These are phyloP conservation scores for Mortierella antarctica DNA, from an alignment of 192 early-diverging fungal genomes.

Conservation along the genomic window DNA sequence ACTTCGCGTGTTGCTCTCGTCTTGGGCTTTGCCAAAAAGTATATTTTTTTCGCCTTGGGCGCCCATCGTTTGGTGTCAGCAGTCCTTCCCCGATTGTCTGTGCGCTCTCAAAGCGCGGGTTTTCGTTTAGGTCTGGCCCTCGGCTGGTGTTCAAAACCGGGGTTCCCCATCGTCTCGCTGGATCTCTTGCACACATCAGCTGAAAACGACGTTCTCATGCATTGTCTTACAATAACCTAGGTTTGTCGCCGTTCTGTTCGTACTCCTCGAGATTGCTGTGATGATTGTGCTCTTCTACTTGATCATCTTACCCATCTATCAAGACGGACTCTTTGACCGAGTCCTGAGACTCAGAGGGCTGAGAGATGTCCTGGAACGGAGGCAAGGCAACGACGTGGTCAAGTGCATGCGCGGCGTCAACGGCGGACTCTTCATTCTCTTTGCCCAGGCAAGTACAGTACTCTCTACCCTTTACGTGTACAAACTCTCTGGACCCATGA, in stretches of 20 bases:
- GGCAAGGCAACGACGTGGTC: conserved; percentile 45
- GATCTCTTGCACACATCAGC: background rate
- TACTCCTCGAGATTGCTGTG: conserved; percentile 63
- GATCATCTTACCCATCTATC: conserved; percentile 66
- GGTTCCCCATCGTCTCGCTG: too few species aligned
- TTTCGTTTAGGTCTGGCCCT: too few species aligned
- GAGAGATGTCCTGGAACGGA: conserved; percentile 54
- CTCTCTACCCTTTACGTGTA: background rate
- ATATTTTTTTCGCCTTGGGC: background rate
- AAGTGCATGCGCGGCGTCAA: conserved; percentile 61
- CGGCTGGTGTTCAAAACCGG: too few species aligned
- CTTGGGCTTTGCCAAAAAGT: too few species aligned
- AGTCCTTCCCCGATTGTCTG: too few species aligned
- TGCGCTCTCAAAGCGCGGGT: too few species aligned
- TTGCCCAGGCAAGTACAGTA: conserved; percentile 41
- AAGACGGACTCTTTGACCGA: conserved; percentile 69
- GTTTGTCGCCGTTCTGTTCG: conserved; percentile 66
- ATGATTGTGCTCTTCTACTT: conserved; percentile 66
- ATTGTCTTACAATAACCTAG: background rate
- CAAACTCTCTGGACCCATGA: background rate
- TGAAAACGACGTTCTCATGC: background rate
- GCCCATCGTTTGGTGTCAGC: too few species aligned
- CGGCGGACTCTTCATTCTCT: conserved; percentile 47
- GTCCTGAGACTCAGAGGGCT: conserved; percentile 61
- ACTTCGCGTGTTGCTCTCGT: background rate